phyloP scores from a whole-genome alignment of 1,284 basidiomycete species.

The Ceratobasidium sp. region DNA sequence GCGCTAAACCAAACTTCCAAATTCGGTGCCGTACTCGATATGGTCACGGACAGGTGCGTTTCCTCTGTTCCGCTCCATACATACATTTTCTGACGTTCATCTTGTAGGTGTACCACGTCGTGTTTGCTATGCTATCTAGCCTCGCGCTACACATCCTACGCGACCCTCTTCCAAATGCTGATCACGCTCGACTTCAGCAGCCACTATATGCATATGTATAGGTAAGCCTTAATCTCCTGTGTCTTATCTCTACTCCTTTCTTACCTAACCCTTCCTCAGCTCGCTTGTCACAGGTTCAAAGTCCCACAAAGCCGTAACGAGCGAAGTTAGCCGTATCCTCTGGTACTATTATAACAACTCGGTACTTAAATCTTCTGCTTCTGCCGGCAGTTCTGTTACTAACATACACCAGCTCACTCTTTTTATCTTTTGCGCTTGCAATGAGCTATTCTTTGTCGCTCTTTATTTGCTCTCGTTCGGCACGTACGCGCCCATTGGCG shows the following conservation, averaged over 20 bases:
- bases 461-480: constrained; percentile 95
- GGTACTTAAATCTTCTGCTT: constrained; percentile 58
- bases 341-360: constrained; percentile 94
- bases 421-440: constrained; percentile 95
- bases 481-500: constrained; percentile 62
- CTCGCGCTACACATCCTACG: constrained; percentile 83
- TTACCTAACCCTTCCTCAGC: constrained; percentile 54
- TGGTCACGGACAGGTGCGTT: constrained; percentile 95
- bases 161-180: constrained; percentile 90
- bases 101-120: constrained; percentile 87
- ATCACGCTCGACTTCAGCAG: constrained; percentile 98
- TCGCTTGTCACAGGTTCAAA: constrained; percentile 91
- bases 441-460: constrained; percentile 96
- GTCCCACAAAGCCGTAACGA: constrained; percentile 91
- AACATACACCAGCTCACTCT: constrained; percentile 67
- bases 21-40: constrained; percentile 98
- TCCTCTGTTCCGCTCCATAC: too few species aligned
- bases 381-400: constrained; percentile 7
- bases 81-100: background rate
- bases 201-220: constrained; percentile 99
- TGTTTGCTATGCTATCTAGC: constrained; percentile 95
- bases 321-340: constrained; percentile 90
- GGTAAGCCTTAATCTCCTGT: constrained; percentile 59
- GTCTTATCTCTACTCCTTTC: background rate
- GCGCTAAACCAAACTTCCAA: constrained; percentile 89